Conservation (phyloP, 805 yeast genomes). For the Lachancea thermotolerans region DNA sequence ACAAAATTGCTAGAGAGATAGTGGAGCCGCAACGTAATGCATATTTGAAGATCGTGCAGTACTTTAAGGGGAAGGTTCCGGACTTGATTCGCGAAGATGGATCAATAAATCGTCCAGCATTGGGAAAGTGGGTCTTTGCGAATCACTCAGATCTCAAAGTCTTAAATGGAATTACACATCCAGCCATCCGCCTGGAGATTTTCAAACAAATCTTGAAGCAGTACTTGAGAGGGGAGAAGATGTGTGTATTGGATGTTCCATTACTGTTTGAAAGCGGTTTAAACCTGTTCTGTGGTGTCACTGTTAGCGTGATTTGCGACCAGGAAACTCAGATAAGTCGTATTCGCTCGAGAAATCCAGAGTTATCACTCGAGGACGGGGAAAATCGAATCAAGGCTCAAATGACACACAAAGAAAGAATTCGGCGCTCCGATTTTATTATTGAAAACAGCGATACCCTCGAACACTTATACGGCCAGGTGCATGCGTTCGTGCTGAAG, state of each 20-base stretch:
- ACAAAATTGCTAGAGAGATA: constrained; percentile 75
- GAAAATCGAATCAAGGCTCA: constrained; percentile 67
- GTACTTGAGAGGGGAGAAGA: constrained; percentile 49
- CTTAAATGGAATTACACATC: constrained; percentile 78
- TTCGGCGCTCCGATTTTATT: constrained; percentile 54
- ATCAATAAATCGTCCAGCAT: constrained; percentile 52
- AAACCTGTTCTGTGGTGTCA: constrained; percentile 61
- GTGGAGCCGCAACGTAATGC: constrained; percentile 76
- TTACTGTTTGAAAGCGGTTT: constrained; percentile 75
- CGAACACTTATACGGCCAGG: constrained; percentile 37
- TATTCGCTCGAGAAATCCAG: constrained; percentile 59
- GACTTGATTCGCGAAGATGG: constrained; percentile 40
- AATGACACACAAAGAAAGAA: constrained; percentile 56
- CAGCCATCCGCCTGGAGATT: constrained; percentile 67
- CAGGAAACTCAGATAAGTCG: constrained; percentile 55
- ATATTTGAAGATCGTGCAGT: constrained; percentile 53
- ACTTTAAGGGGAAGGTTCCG: constrained; percentile 52
- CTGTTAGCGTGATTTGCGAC: constrained; percentile 61
- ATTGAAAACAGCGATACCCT: constrained; percentile 53
- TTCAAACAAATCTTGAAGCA: constrained; percentile 45
- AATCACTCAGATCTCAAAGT: constrained; percentile 49
- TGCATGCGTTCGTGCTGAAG: constrained; percentile 36
- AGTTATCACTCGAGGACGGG: constrained; percentile 60
- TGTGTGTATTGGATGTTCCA: constrained; percentile 86
- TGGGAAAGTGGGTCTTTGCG: constrained; percentile 76